Evolutionary conservation across 306 rosid species (phyloP).

Genomic region (Quercus rubra): DNA sequence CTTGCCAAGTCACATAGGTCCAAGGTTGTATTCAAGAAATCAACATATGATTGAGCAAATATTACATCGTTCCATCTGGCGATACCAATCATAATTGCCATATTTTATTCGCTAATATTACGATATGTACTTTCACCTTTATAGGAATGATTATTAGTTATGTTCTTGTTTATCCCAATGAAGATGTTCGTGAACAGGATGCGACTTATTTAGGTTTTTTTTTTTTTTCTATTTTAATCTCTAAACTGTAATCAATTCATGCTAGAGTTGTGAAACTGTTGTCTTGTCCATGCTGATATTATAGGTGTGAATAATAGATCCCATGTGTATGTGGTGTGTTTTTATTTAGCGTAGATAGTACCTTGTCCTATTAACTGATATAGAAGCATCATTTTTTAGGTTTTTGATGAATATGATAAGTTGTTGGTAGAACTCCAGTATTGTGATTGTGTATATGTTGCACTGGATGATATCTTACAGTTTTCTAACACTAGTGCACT

Average conservation of each 20-base stretch:
- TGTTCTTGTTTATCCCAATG: background rate
- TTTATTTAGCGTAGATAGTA: background rate
- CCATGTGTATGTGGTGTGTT: background rate
- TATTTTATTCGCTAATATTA: background rate
- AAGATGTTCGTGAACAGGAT: background rate
- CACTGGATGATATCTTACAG: background rate
- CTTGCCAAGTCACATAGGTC: constrained; percentile 41
- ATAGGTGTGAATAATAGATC: background rate
- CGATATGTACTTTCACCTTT: background rate
- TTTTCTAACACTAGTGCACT: background rate
- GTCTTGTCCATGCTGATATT: background rate
- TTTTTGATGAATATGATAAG: background rate
- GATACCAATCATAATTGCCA: background rate
- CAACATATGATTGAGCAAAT: background rate
- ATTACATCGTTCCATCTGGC: background rate
- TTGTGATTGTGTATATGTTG: background rate
- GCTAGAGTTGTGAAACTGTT: background rate
- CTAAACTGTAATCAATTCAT: background rate
- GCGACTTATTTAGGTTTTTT: background rate
- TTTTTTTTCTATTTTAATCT: background rate
- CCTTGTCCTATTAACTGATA: background rate
- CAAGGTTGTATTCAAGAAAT: constrained; percentile 46
- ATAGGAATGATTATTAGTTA: background rate
- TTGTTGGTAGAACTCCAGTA: background rate
- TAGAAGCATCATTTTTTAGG: background rate